Evolutionary conservation across 2,329 filamentous ascomycete genomes (phyloP), one percentile per base, ranked within the genome.

Genomic region (Lasiodiplodia sp.): DNA sequence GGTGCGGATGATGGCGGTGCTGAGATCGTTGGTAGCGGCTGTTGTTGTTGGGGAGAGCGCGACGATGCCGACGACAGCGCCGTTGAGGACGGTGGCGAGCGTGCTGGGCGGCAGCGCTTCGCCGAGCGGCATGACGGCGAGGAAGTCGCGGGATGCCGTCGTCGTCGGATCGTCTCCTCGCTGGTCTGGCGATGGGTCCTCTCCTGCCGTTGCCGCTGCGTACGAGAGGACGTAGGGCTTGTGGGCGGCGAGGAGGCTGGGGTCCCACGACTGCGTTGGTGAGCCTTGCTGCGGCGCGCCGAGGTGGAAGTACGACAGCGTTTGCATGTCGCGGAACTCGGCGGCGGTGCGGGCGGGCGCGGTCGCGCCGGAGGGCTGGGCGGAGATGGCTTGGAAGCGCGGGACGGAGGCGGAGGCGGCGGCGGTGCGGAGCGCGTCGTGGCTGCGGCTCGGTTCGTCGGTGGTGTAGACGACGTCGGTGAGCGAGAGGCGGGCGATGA

Each of bases 221-320:
- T 92, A 94, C 4, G 78, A 80, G 28, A 94, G 87, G 47, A 87
- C 79, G 84, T 88, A 89, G 0, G 92, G 92, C 0, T 83, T 77
- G 8, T 86, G 73, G 0, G 82, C 80, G 1, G 87, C 87, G 10
- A 94, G 78, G 0, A 91, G 86, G 0, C 80, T 82, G 0, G 83
- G 69, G 64, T 85, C 80, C 86, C 89, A 92, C 55, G 75, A 66
- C 71, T 70, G 71, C 52, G 72, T 62, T 52, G 72, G 71, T 25
- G 69, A 69, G 37, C 56, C 66, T 37, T 69, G 68, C 58, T 60
- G 38, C 52, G 71, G 75, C 49, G 69, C 57, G 21, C 78, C 74
- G 11, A 82, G 71, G 75, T 95, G 92, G 74, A 95, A 93, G 73
- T 94, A 95, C 0, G 91, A 90, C 85, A 93, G 89, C n/a, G 86